These are phyloP conservation scores for Hyaloscypha variabilis DNA, from an alignment of 495 filamentous ascomycete species.

Conservation along the genomic window DNA sequence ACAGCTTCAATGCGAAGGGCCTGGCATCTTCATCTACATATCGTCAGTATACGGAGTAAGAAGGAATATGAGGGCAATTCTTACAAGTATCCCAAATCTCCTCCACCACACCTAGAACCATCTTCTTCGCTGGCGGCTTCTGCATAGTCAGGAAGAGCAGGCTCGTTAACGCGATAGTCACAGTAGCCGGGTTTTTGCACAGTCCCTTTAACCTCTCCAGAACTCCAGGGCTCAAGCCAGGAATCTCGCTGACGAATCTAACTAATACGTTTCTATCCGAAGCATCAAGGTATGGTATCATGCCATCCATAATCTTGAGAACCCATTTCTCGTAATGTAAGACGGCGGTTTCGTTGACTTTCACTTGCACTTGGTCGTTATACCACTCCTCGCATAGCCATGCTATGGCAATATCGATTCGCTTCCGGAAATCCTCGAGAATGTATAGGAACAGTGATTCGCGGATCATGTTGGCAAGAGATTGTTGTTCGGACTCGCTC, in stretches of 20 bases:
- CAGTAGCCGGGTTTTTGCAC: slow-evolving; percentile 82
- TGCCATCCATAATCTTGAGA: slow-evolving; percentile 79
- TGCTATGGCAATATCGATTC: slow-evolving; percentile 82
- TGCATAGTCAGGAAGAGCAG: slow-evolving; percentile 79
- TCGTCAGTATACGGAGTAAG: slow-evolving; percentile 19
- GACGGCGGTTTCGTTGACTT: slow-evolving; percentile 45
- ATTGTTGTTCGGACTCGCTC: slow-evolving; percentile 32
- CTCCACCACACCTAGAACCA: slow-evolving; percentile 80
- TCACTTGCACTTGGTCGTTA: slow-evolving; percentile 71
- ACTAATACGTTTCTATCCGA: slow-evolving; percentile 82
- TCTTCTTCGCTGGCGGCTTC: slow-evolving; percentile 78
- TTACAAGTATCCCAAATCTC: slow-evolving; percentile 84
- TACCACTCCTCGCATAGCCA: slow-evolving; percentile 99
- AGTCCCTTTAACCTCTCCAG: slow-evolving; percentile 76
- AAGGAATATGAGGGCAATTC: slow-evolving; percentile 31
- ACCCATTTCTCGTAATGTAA: slow-evolving; percentile 81
- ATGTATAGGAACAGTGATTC: slow-evolving; percentile 82
- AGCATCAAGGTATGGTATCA: slow-evolving; percentile 82
- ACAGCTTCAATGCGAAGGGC: slow-evolving; percentile 54
- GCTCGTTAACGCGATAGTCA: slow-evolving; percentile 50
- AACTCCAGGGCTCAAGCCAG: slow-evolving; percentile 70
- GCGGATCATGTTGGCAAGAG: slow-evolving; percentile 69
- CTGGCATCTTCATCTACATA: slow-evolving; percentile 48
- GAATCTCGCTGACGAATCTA: slow-evolving; percentile 89
- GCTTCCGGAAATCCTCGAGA: slow-evolving; percentile 84